These are phyloP conservation scores for Melanopsichium pennsylvanicum DNA, from an alignment of 1,284 basidiomycete species.

Conservation along the genomic window DNA sequence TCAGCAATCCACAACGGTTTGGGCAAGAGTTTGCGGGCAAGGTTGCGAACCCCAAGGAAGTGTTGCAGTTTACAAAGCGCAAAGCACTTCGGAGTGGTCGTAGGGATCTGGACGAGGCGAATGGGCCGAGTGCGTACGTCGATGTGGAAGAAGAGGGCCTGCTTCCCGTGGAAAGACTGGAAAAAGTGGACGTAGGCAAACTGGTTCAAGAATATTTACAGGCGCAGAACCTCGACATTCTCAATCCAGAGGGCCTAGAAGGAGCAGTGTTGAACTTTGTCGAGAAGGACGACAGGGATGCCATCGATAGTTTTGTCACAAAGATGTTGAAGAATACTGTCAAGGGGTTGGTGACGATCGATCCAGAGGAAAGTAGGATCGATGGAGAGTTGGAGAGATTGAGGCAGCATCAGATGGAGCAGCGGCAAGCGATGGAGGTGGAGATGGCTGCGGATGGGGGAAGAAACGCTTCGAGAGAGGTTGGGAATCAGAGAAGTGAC, in stretches of 20 bases:
- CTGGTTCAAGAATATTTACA: constrained; percentile 57
- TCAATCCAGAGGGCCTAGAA: constrained; percentile 55
- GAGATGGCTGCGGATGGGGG: constrained; percentile 10
- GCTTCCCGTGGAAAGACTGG: constrained; percentile 51
- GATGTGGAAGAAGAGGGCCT: constrained; percentile 45
- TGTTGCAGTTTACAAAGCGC: constrained; percentile 87
- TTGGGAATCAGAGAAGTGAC: too few relatives aligned
- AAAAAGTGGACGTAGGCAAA: constrained; percentile 52
- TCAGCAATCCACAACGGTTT: constrained; percentile 86
- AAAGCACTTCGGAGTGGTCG: constrained; percentile 66
- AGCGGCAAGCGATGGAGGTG: constrained; percentile 21
- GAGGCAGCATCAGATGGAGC: constrained; percentile 27
- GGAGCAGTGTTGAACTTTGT: constrained; percentile 59
- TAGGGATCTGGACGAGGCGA: constrained; percentile 6
- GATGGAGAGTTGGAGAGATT: constrained; percentile 42
- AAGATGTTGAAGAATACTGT: constrained; percentile 46
- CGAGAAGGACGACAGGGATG: constrained; percentile 61
- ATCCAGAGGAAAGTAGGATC: constrained; percentile 51
- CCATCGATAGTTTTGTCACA: constrained; percentile 52
- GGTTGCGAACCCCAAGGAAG: constrained; percentile 92
- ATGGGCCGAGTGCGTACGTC: constrained; percentile 21
- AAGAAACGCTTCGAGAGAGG: constrained; percentile 2
- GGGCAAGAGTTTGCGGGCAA: constrained; percentile 91
- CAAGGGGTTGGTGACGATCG: constrained; percentile 40
- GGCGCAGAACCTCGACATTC: constrained; percentile 57